Conservation (phyloP, 495 filamentous ascomycete species). For the Xylaria scruposa region DNA sequence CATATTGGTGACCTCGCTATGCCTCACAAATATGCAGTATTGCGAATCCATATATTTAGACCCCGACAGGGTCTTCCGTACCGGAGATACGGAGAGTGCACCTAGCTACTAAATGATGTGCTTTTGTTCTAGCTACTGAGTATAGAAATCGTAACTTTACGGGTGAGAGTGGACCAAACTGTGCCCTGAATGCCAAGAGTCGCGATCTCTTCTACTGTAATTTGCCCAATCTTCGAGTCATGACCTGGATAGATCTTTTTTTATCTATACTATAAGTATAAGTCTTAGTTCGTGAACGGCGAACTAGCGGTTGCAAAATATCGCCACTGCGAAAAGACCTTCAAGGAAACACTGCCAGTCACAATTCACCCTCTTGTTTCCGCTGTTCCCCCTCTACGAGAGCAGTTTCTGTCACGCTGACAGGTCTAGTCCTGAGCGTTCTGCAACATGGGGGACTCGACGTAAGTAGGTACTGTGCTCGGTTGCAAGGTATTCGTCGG, state of each 20-base stretch:
- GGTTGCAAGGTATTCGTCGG: constrained; percentile 10
- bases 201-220: not conserved
- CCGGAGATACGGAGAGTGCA: not conserved
- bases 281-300: not conserved
- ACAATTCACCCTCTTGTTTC: not conserved
- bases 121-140: not conserved
- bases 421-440: constrained; percentile 9
- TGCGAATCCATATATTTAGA: not conserved
- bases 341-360: not conserved
- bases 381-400: not conserved
- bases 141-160: not conserved
- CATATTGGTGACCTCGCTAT: constrained; percentile 11
- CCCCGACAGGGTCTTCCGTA: not conserved
- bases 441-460: constrained; percentile 13
- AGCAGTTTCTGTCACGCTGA: constrained; percentile 26
- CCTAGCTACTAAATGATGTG: not conserved
- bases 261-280: not conserved
- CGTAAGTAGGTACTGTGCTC: constrained; percentile 14
- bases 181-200: not conserved
- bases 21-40: not conserved
- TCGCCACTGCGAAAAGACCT: not conserved
- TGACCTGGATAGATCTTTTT: not conserved
- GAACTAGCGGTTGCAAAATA: not conserved
- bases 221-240: not conserved
- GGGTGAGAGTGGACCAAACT: not conserved